Evolutionary conservation across 1,139 yeast genomes (phyloP), one percentile per base, ranked within the genome.

Genomic region (Sugiyamaella neomexicana): DNA sequence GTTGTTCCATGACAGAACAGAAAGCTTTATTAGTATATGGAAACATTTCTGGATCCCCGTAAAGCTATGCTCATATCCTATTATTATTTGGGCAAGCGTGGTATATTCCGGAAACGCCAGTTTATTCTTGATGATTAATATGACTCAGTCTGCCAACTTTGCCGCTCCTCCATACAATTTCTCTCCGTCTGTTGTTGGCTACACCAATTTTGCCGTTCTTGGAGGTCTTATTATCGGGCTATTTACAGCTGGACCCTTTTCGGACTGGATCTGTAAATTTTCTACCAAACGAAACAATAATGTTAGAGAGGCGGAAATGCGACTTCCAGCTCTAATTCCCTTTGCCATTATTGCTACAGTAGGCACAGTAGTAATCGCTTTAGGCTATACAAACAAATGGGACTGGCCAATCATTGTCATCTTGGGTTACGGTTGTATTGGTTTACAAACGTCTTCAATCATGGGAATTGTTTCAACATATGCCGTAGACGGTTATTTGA

Each of bases 101-200:
- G 68, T 75, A 29, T 77, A 76, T 56, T 80, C 80, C 1, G 73
- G 77, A 9, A 79, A 76, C 61, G 76, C 77, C 25, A 62, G 68
- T 36, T 61, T 68, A 63, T 69, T 68, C 54, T 62, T 67, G 40
- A 67, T 67, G n/a, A 63, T 69, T 50, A 71, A 68, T 51, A 65
- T 72, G 34, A 71, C 74, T 2, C 65, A 65, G 42, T 68, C 73
- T 7, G 58, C 63, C 38, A 68, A 64, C 13, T 65, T 71, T 39
- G 54, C 64, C n/a, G 66, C 71, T 2, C 55, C 62, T 12, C 79
- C 77, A 0, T 77, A 76, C 59, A 67, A 70, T 58, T 76, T 75
- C 58, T 62, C 70, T 16, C 65, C 75, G 5, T 62, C 72, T 2
- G 55, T 63, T 4, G 74, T 72, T 12, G 81, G 81, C 1, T 73